phyloP scores from a whole-genome alignment of 2,329 filamentous ascomycete species.

The Fusarium brevicatenulatum region DNA sequence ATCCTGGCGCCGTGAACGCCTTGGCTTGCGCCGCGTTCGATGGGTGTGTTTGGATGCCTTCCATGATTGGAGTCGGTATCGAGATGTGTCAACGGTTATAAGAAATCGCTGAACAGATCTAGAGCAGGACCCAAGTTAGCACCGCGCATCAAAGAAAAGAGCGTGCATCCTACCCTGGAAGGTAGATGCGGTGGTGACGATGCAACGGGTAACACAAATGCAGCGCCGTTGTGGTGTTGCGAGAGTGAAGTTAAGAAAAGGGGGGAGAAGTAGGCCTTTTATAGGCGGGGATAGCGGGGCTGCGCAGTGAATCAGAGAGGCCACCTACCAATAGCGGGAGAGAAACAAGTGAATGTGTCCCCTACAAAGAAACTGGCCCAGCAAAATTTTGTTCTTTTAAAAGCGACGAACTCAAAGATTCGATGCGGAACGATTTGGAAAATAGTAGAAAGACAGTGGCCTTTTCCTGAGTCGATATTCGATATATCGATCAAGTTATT shows the following conservation, averaged over 20 bases:
- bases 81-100: conserved; percentile 33
- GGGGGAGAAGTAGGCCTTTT: conserved; percentile 41
- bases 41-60: conserved; percentile 90
- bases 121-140: conserved; percentile 40
- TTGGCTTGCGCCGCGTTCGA: conserved; percentile 92
- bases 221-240: conserved; percentile 34
- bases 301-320: conserved; percentile 40
- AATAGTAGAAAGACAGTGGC: conserved; percentile 2
- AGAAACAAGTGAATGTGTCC: conserved; percentile 99
- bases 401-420: conserved; percentile 32
- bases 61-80: conserved; percentile 69
- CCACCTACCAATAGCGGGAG: conserved; percentile 78
- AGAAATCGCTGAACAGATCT: conserved; percentile 50
- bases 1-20: conserved; percentile 92
- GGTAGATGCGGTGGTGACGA: conserved; percentile 33
- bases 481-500: conserved; percentile 25
- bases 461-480: conserved; percentile 1
- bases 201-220: not conserved
- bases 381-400: conserved; percentile 32
- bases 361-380: conserved; percentile 63
- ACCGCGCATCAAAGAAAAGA: conserved; percentile 12
- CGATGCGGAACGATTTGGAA: conserved; percentile 35
- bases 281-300: conserved; percentile 38
- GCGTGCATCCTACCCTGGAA: conserved; percentile 31
- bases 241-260: conserved; percentile 33